Conservation (phyloP, 495 filamentous ascomycete species). For the Chaetomium fimeti region DNA sequence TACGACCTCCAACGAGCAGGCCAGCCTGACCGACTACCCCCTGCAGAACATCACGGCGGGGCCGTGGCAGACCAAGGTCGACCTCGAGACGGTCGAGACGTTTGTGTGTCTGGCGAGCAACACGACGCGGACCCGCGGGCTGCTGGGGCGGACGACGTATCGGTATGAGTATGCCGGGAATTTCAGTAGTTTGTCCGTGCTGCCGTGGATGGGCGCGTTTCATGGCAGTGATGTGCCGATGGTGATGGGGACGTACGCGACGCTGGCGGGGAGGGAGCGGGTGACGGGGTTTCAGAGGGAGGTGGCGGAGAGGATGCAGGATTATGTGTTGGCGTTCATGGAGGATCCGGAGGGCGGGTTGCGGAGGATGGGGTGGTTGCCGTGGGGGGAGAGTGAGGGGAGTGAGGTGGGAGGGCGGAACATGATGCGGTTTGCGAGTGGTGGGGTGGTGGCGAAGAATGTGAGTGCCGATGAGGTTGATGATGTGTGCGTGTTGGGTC, state of each 20-base stretch:
- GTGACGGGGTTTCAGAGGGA: slow-evolving; percentile 38
- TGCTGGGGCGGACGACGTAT: slow-evolving; percentile 42
- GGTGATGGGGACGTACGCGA: slow-evolving; percentile 45
- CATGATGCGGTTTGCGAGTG: slow-evolving; percentile 26
- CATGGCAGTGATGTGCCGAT: slow-evolving; percentile 50
- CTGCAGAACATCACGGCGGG: slow-evolving; percentile 34
- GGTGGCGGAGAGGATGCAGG: slow-evolving; percentile 45
- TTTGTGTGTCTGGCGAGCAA: slow-evolving; percentile 43
- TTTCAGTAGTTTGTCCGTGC: slow-evolving; percentile 46
- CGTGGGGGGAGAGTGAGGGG: slow-evolving; percentile 18
- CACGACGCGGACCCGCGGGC: slow-evolving; percentile 29
- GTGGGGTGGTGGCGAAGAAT: slow-evolving; percentile 12
- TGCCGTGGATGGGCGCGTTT: slow-evolving; percentile 52
- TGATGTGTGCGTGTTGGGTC: slow-evolving; percentile 27
- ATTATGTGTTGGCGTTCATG: slow-evolving; percentile 45
- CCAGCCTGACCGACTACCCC: slow-evolving; percentile 39
- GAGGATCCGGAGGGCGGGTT: slow-evolving; percentile 42
- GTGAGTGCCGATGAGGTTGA: slow-evolving; percentile 27
- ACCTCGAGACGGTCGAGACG: slow-evolving; percentile 35
- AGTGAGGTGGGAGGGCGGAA: slow-evolving; percentile 11
- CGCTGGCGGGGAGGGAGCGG: slow-evolving; percentile 25
- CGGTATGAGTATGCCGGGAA: slow-evolving; percentile 54
- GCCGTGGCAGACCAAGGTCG: slow-evolving; percentile 35
- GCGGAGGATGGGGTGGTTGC: slow-evolving; percentile 26
- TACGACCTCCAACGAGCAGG: slow-evolving; percentile 45